Evolutionary conservation across 2,329 filamentous ascomycete genomes (phyloP).

Genomic region (Fusarium solani-melongenae): DNA sequence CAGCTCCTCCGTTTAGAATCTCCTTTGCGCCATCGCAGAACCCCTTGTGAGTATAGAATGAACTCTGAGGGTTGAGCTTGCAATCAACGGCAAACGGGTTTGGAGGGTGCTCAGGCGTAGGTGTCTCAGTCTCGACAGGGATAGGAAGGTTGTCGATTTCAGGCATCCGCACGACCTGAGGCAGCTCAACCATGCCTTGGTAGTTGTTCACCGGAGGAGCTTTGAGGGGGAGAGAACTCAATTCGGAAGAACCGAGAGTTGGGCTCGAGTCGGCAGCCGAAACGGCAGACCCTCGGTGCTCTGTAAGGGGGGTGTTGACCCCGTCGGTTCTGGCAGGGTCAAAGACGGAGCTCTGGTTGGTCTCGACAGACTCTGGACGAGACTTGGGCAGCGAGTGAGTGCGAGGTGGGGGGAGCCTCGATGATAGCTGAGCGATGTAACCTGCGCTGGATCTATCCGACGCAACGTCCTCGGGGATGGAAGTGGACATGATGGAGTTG

Average conservation of each 20-base stretch:
- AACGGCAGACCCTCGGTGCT: constrained; percentile 32
- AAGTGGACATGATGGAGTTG: constrained; percentile 39
- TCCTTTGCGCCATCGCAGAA: constrained; percentile 67
- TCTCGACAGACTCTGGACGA: constrained; percentile 42
- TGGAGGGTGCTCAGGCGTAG: constrained; percentile 19
- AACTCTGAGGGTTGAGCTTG: constrained; percentile 57
- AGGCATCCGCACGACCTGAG: constrained; percentile 5
- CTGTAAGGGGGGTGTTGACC: constrained; percentile 33
- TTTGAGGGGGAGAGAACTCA: constrained; percentile 33
- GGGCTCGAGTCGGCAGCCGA: constrained; percentile 39
- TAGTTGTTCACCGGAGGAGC: constrained; percentile 27
- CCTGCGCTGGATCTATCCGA: constrained; percentile 30
- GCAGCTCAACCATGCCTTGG: constrained; percentile 20
- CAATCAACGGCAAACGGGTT: constrained; percentile 49
- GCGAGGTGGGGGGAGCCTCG: constrained; percentile 29
- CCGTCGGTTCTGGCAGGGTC: constrained; percentile 35
- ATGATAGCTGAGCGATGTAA: constrained; percentile 29
- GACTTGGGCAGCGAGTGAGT: constrained; percentile 31
- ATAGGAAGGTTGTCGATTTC: constrained; percentile 42
- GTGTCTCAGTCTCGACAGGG: constrained; percentile 36
- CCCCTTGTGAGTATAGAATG: constrained; percentile 64
- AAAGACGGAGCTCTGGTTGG: constrained; percentile 40
- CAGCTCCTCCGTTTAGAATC: constrained; percentile 58
- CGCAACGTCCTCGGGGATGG: constrained; percentile 43
- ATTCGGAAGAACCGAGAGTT: constrained; percentile 37